These are phyloP conservation scores for Penicillium sp. DNA, from an alignment of 2,329 filamentous ascomycete genomes.

Conservation along the genomic window DNA sequence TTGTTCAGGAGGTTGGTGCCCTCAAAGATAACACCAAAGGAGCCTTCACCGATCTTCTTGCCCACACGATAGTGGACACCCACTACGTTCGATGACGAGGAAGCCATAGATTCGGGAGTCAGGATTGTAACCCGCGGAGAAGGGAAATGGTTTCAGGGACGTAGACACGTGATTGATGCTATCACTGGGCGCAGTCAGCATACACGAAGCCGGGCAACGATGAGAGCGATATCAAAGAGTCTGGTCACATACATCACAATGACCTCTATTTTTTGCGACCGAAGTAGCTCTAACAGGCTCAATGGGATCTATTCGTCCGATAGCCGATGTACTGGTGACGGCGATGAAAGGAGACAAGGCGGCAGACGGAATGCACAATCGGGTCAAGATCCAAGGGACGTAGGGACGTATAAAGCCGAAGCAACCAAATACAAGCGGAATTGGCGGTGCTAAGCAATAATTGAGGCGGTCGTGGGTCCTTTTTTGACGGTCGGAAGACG, in stretches of 20 bases:
- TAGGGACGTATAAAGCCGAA: not conserved
- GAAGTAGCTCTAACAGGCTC: slow-evolving; percentile 1
- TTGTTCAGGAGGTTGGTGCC: slow-evolving; percentile 98
- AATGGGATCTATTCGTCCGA: not conserved
- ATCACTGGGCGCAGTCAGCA: slow-evolving; percentile 22
- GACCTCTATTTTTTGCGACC: slow-evolving; percentile 5
- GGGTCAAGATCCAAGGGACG: not conserved
- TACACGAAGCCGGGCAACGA: not conserved
- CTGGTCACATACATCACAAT: slow-evolving; percentile 14
- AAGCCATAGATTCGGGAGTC: slow-evolving; percentile 61
- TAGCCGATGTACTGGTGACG: slow-evolving; percentile 7
- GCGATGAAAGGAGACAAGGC: slow-evolving; percentile 5
- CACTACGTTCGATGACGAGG: slow-evolving; percentile 92
- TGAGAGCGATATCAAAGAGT: not conserved
- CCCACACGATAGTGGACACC: slow-evolving; percentile 98
- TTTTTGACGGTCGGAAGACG: slow-evolving; percentile 12
- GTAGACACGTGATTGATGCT: slow-evolving; percentile 21
- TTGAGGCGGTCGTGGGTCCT: slow-evolving; percentile 10
- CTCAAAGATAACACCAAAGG: slow-evolving; percentile 98
- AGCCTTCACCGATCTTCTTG: slow-evolving; percentile 99
- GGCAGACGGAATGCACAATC: not conserved
- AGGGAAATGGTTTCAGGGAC: slow-evolving; percentile 20
- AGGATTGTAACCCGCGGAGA: slow-evolving; percentile 15
- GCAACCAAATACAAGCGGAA: slow-evolving; percentile 5
- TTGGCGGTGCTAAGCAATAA: slow-evolving; percentile 12